A percentile compares a stretch with the other conserved stretches of the same genome.
phyloP scores from a whole-genome alignment of 1,284 basidiomycete genomes.

The Melampsora larici-populina region DNA sequence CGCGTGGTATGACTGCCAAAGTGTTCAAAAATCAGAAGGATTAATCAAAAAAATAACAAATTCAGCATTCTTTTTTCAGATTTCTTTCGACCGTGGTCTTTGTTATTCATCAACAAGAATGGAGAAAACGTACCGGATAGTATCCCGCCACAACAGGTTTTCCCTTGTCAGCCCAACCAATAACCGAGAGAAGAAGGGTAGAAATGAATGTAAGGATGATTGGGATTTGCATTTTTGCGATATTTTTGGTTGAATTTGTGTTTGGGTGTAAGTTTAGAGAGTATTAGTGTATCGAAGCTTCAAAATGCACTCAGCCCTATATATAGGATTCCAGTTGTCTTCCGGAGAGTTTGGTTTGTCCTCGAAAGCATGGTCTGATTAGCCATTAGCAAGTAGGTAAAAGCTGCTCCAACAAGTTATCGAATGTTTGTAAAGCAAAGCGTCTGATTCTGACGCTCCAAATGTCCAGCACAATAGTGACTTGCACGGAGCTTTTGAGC shows the following conservation, averaged over 20 bases:
- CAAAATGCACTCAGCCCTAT: no score
- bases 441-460: no score
- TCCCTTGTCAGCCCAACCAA: constrained; percentile 18
- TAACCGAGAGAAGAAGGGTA: not conserved
- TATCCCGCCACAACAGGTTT: constrained; percentile 28
- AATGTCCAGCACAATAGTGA: no score
- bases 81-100: not conserved
- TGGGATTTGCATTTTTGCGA: not conserved
- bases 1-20: constrained; percentile 23
- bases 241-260: not conserved
- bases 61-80: not conserved
- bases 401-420: no score
- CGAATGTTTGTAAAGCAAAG: no score
- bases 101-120: not conserved
- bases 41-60: not conserved
- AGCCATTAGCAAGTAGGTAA: no score
- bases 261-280: not conserved
- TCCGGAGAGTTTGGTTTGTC: no score
- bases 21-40: not conserved
- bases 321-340: no score
- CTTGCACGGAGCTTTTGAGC: no score
- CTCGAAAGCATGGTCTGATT: no score
- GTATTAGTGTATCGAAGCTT: no score
- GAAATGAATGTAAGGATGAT: not conserved
- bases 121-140: constrained; percentile 17